Evolutionary conservation across 371 early-diverging fungal species (phyloP).

Genomic region (Mucor plumbeus): DNA sequence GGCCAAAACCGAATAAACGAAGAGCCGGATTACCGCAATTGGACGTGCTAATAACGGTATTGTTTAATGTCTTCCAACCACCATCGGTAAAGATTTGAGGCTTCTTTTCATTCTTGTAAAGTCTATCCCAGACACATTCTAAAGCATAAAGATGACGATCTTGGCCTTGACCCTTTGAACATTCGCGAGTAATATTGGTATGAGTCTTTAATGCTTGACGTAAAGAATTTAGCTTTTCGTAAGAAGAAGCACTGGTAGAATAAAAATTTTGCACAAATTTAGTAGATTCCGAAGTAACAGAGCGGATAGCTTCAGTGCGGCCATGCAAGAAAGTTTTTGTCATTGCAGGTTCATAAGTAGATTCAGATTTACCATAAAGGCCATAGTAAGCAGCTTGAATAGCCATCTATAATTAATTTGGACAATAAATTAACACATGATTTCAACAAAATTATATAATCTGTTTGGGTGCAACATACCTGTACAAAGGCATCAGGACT

Average conservation of each 20-base stretch:
- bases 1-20: conserved; percentile 89
- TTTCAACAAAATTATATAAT: neutral
- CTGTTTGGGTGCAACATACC: conserved; percentile 28
- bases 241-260: conserved; percentile 33
- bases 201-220: conserved; percentile 72
- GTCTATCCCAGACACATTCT: conserved; percentile 55
- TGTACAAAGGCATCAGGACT: conserved; percentile 81
- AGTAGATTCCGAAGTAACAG: conserved; percentile 71
- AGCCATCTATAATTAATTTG: conserved; percentile 69
- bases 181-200: conserved; percentile 70
- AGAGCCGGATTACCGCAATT: conserved; percentile 87
- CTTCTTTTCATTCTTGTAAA: conserved; percentile 54
- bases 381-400: conserved; percentile 94
- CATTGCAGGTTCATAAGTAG: conserved; percentile 91
- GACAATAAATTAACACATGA: neutral
- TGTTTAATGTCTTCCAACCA: conserved; percentile 57
- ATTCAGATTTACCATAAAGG: conserved; percentile 70
- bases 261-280: conserved; percentile 80
- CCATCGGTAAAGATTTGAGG: conserved; percentile 79
- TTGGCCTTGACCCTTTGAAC: conserved; percentile 78
- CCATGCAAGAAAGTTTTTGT: conserved; percentile 85
- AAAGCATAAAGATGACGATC: conserved; percentile 89
- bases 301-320: conserved; percentile 88
- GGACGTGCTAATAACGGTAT: conserved; percentile 87
- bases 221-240: conserved; percentile 59